phyloP scores from a whole-genome alignment of 2,329 filamentous ascomycete species.

The Aspergillus pseudoterreus region DNA sequence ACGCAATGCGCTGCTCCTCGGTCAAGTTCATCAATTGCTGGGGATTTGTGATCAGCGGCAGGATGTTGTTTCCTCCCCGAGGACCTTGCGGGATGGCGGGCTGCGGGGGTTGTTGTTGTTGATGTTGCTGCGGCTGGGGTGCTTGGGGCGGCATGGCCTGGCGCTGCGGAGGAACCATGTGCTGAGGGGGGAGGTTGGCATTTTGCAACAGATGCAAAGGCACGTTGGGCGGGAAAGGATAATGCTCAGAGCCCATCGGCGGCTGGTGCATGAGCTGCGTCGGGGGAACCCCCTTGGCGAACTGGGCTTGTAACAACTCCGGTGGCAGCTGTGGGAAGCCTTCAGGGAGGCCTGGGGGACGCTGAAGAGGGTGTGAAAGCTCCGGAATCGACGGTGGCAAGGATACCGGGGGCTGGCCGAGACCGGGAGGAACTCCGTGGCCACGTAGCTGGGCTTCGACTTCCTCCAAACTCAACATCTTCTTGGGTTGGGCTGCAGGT shows the following conservation, averaged over 20 bases:
- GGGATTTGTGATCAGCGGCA: conserved; percentile 62
- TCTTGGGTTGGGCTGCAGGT: conserved; percentile 49
- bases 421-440: conserved; percentile 46
- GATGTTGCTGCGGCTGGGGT: conserved; percentile 30
- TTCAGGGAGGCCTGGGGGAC: conserved; percentile 28
- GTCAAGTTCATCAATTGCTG: conserved; percentile 73
- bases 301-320: conserved; percentile 47
- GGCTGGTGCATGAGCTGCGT: conserved; percentile 37
- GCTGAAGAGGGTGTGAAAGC: conserved; percentile 27
- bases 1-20: conserved; percentile 78
- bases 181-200: conserved; percentile 60
- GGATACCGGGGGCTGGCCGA: conserved; percentile 23
- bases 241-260: conserved; percentile 40
- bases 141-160: conserved; percentile 34
- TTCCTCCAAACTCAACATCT: conserved; percentile 94
- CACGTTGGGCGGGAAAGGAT: conserved; percentile 42
- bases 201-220: conserved; percentile 78
- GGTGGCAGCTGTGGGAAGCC: conserved; percentile 35
- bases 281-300: conserved; percentile 31
- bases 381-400: conserved; percentile 27
- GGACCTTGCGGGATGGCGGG: conserved; percentile 35
- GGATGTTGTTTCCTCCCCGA: conserved; percentile 32
- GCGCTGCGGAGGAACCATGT: conserved; percentile 38
- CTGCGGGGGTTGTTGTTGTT: conserved; percentile 25
- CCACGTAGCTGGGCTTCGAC: conserved; percentile 89